phyloP scores from a whole-genome alignment of 345 rosid species.

The Rhizophora mangle region DNA sequence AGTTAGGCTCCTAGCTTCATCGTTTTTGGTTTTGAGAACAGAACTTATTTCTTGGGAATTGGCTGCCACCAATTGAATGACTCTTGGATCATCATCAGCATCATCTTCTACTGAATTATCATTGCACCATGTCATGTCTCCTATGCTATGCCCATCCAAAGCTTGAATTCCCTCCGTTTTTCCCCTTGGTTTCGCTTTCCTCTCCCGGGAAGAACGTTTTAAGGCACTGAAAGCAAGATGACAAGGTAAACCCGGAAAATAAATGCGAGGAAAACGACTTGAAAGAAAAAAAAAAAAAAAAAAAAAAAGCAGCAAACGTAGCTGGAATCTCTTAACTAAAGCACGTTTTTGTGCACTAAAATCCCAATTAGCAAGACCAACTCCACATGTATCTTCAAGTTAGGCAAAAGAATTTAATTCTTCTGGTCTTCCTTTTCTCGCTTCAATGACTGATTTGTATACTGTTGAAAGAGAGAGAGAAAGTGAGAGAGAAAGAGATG shows the following conservation, averaged over 20 bases:
- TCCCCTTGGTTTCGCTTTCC: constrained; percentile 14
- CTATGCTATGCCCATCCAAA: constrained; percentile 17
- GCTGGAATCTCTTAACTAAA: constrained; percentile 3
- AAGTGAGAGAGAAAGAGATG: constrained; percentile 16
- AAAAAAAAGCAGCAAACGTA: neutral
- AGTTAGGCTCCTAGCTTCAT: constrained; percentile 14
- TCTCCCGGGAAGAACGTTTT: neutral
- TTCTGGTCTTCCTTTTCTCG: constrained; percentile 7
- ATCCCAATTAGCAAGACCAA: constrained; percentile 5
- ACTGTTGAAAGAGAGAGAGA: neutral
- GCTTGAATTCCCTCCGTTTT: constrained; percentile 12
- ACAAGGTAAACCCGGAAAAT: neutral
- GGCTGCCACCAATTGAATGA: constrained; percentile 23
- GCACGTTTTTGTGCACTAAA: constrained; percentile 27
- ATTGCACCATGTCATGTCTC: constrained; percentile 67
- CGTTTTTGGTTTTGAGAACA: constrained; percentile 9
- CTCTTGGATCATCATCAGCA: constrained; percentile 16
- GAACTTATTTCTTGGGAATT: neutral
- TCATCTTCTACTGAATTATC: constrained; percentile 35
- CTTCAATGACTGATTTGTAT: constrained; percentile 6
- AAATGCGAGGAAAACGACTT: neutral
- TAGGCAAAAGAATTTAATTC: constrained; percentile 2
- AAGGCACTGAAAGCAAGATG: constrained; percentile 6
- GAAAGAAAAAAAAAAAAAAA: no score
- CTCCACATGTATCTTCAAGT: constrained; percentile 19